These are phyloP conservation scores for Xylaria digitata DNA, from an alignment of 2,329 filamentous ascomycete species.

Conservation along the genomic window DNA sequence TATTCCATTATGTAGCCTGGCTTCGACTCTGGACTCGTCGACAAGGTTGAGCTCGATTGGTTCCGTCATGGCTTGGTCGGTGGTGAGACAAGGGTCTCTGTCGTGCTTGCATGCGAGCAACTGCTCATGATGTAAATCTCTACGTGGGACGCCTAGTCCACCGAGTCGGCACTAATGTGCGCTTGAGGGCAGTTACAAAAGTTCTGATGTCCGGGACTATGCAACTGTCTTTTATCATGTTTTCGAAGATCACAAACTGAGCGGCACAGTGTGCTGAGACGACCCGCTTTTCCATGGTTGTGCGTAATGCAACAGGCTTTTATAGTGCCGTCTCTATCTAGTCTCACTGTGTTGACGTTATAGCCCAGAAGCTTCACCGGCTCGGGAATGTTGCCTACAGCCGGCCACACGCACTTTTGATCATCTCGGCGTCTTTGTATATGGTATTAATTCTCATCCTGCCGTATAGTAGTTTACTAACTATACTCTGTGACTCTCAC, in stretches of 20 bases:
- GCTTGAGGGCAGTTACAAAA: not conserved
- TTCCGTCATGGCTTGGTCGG: conserved; percentile 45
- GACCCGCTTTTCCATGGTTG: conserved; percentile 41
- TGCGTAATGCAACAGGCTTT: not conserved
- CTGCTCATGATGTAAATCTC: conserved; percentile 39
- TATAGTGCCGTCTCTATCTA: conserved; percentile 3
- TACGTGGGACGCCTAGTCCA: conserved; percentile 1
- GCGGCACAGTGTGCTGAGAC: conserved; percentile 23
- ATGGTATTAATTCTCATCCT: conserved; percentile 17
- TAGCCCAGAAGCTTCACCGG: not conserved
- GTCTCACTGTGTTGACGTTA: not conserved
- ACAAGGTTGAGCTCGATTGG: conserved; percentile 58
- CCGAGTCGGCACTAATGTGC: not conserved
- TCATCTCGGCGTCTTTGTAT: not conserved
- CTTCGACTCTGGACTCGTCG: conserved; percentile 68
- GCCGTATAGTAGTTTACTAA: conserved; percentile 11
- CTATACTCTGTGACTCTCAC: conserved; percentile 4
- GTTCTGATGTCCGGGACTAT: not conserved
- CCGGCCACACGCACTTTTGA: not conserved
- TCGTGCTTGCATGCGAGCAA: conserved; percentile 15
- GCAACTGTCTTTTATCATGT: not conserved
- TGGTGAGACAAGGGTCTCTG: conserved; percentile 30
- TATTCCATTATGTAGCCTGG: conserved; percentile 65
- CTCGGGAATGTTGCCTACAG: not conserved
- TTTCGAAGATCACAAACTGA: conserved; percentile 9